Evolutionary conservation across 352 stramenopile genomes (phyloP).

Genomic region (Thalassiosira mediterranea): DNA sequence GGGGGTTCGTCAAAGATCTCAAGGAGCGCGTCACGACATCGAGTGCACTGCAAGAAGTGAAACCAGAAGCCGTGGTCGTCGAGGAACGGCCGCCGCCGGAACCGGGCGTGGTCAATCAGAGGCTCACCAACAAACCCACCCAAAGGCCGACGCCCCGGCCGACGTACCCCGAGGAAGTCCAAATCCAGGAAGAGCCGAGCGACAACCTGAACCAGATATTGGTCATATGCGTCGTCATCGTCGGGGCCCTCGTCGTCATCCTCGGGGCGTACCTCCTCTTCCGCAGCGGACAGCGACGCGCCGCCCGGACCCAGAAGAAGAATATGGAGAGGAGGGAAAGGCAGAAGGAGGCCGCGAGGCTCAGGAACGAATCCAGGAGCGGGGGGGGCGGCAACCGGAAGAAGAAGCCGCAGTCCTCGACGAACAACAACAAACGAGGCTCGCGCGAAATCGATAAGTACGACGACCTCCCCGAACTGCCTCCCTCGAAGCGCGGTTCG

Average conservation of each 20-base stretch:
- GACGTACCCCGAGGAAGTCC: neutral
- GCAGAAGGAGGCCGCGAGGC: conserved; percentile 6
- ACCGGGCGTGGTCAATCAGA: neutral
- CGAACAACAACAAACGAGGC: neutral
- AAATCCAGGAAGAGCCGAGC: neutral
- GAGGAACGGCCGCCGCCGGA: neutral
- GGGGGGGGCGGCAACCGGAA: conserved; percentile 3
- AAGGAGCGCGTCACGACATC: conserved; percentile 11
- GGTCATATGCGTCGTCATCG: conserved; percentile 32
- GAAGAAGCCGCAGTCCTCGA: neutral
- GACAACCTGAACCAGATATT: conserved; percentile 9
- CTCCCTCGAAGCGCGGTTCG: no score
- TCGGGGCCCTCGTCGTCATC: conserved; percentile 26
- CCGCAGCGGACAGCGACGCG: conserved; percentile 16
- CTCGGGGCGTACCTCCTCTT: conserved; percentile 32
- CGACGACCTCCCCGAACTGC: no score
- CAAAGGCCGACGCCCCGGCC: conserved; percentile 6
- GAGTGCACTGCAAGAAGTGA: conserved; percentile 2
- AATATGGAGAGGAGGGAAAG: conserved; percentile 16
- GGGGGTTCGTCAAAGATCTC: conserved; percentile 36
- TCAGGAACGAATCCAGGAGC: conserved; percentile 1
- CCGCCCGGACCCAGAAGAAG: conserved; percentile 4
- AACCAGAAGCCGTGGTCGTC: conserved; percentile 6
- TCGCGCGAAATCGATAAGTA: no score
- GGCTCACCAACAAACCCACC: conserved; percentile 9